Conservation (phyloP, 805 yeast species). For the Candida maris region DNA sequence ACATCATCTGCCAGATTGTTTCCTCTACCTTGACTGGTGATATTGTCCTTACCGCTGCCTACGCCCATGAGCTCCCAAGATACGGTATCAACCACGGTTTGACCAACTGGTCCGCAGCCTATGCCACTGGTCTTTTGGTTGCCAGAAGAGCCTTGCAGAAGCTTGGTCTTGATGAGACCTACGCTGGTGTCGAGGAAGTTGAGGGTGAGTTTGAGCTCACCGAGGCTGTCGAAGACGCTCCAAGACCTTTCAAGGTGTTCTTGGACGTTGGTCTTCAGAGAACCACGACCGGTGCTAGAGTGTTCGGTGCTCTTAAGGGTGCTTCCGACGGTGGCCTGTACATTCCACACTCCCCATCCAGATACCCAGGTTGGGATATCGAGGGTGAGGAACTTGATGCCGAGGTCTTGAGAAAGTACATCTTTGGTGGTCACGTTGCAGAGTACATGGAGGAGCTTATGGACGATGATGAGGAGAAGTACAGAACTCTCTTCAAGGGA, state of each 20-base stretch:
- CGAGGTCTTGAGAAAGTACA: slow-evolving; percentile 96
- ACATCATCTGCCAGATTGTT: slow-evolving; percentile 95
- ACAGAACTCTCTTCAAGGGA: slow-evolving; percentile 91
- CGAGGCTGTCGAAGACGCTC: slow-evolving; percentile 99
- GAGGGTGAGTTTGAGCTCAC: slow-evolving; percentile 98
- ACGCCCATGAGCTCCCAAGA: slow-evolving; percentile 97
- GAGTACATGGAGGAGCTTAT: slow-evolving; percentile 99
- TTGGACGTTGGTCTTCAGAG: slow-evolving; percentile 99
- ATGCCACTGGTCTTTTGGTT: slow-evolving; percentile 96
- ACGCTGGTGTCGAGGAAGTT: slow-evolving; percentile 98
- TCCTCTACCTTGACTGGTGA: slow-evolving; percentile 98
- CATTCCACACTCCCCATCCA: slow-evolving; percentile 98
- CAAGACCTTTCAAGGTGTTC: slow-evolving; percentile 99
- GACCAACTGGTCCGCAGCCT: slow-evolving; percentile 99
- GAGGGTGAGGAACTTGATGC: slow-evolving; percentile 98
- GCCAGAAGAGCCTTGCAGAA: slow-evolving; percentile 99
- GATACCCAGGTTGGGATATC: slow-evolving; percentile 99
- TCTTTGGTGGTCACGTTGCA: slow-evolving; percentile 99
- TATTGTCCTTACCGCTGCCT: slow-evolving; percentile 93
- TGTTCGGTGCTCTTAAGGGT: slow-evolving; percentile 99
- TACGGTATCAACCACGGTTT: slow-evolving; percentile 98
- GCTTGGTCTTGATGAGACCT: slow-evolving; percentile 97
- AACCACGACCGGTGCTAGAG: slow-evolving; percentile 99
- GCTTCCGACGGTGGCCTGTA: slow-evolving; percentile 99
- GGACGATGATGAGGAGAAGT: slow-evolving; percentile 99